Conservation (phyloP, 441 rosid species). For the Jatropha podagrica region DNA sequence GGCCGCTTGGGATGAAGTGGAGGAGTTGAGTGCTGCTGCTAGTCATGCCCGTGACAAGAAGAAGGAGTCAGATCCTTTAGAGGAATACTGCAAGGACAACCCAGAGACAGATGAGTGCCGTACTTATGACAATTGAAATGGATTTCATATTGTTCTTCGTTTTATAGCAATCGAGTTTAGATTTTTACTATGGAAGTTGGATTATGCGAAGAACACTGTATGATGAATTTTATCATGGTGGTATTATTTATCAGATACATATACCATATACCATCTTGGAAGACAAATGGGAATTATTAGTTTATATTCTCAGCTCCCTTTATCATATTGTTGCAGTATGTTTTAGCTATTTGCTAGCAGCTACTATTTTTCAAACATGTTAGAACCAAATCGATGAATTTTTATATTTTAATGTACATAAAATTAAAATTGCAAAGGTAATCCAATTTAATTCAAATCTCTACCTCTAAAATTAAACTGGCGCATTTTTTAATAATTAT, state of each 20-base stretch:
- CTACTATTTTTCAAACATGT: too few species aligned
- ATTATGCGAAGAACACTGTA: neutral
- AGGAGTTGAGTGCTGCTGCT: conserved; percentile 94
- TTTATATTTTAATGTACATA: too few species aligned
- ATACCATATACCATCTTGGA: conserved; percentile 13
- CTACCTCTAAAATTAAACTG: too few species aligned
- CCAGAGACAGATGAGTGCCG: conserved; percentile 91
- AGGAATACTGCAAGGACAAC: conserved; percentile 81
- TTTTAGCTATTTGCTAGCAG: too few species aligned
- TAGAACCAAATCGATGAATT: too few species aligned
- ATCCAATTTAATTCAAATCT: too few species aligned
- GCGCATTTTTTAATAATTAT: too few species aligned
- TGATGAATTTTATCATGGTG: neutral
- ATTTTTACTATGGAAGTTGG: neutral
- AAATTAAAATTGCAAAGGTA: too few species aligned
- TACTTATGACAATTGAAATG: conserved; percentile 61
- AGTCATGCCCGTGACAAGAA: conserved; percentile 87
- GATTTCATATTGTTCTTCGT: neutral
- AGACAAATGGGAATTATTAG: neutral
- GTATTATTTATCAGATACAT: neutral
- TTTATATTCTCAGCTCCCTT: too few species aligned
- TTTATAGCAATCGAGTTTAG: neutral
- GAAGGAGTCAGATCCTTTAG: conserved; percentile 74
- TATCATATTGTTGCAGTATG: neutral
- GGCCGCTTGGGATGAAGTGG: conserved; percentile 97